phyloP scores from a whole-genome alignment of 331 rosid species.

The Erythrophleum ivorense region DNA sequence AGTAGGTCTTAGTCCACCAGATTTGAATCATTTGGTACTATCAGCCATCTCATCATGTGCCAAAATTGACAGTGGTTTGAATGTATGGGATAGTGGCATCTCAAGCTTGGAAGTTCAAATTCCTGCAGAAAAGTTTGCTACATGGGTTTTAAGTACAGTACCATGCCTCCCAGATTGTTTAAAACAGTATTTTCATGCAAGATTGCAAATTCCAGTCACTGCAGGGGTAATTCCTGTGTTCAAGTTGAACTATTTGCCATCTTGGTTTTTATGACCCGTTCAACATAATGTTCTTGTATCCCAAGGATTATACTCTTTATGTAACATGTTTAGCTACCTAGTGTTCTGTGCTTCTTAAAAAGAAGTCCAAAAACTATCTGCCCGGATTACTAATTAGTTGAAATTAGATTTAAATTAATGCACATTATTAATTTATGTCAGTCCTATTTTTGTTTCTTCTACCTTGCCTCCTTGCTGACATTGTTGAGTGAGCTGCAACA shows the following conservation, averaged over 20 bases:
- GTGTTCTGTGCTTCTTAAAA: neutral
- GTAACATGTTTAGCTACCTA: neutral
- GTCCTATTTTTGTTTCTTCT: neutral
- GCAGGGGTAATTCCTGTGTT: constrained; percentile 57
- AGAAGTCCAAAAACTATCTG: neutral
- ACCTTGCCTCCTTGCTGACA: neutral
- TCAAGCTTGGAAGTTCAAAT: constrained; percentile 62
- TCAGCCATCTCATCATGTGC: constrained; percentile 65
- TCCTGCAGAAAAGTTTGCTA: constrained; percentile 69
- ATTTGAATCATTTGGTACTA: constrained; percentile 67
- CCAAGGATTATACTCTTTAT: neutral
- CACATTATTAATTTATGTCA: neutral
- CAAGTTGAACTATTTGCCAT: constrained; percentile 11
- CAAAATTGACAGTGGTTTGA: constrained; percentile 48
- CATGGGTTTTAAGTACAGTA: constrained; percentile 74
- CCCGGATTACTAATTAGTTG: constrained; percentile 10
- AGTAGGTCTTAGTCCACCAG: constrained; percentile 53
- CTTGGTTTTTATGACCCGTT: constrained; percentile 4
- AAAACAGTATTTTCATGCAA: constrained; percentile 60
- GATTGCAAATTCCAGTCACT: constrained; percentile 50
- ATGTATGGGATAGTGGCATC: constrained; percentile 65
- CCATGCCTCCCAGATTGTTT: constrained; percentile 77
- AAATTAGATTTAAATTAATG: neutral
- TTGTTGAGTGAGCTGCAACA: constrained; percentile 18
- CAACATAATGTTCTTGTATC: constrained; percentile 8